phyloP scores from a whole-genome alignment of 2,329 filamentous ascomycete species.

The Ascochyta lentis region DNA sequence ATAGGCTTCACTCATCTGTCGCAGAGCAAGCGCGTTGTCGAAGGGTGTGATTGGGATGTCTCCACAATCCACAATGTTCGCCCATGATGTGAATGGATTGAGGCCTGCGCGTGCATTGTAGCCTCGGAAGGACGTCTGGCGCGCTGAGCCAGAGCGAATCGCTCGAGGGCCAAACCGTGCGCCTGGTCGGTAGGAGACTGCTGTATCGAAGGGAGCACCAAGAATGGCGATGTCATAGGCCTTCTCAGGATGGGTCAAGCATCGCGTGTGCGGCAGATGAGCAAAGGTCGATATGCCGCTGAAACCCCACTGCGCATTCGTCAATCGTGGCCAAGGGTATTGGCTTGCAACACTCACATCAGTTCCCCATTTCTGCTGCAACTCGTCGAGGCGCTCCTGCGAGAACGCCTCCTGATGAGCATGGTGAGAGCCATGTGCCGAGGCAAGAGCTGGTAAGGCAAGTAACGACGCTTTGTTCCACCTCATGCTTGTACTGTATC shows the following conservation, averaged over 20 bases:
- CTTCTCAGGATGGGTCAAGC: constrained; percentile 54
- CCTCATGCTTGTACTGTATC: constrained; percentile 3
- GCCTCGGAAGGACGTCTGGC: constrained; percentile 79
- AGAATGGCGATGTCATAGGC: constrained; percentile 58
- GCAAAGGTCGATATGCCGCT: constrained; percentile 69
- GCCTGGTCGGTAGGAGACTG: constrained; percentile 53
- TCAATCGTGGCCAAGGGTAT: constrained; percentile 8
- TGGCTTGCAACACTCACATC: constrained; percentile 36
- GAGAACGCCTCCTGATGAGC: constrained; percentile 39
- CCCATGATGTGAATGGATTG: constrained; percentile 84
- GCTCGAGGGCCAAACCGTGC: constrained; percentile 83
- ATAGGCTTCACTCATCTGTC: constrained; percentile 85
- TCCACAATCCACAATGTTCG: constrained; percentile 83
- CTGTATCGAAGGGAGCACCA: constrained; percentile 59
- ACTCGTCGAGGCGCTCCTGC: constrained; percentile 39
- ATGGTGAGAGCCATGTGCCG: constrained; percentile 28
- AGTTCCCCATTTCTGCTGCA: constrained; percentile 51
- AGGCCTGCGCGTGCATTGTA: constrained; percentile 83
- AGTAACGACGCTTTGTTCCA: constrained; percentile 9
- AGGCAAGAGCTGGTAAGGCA: constrained; percentile 8
- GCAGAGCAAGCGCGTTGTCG: constrained; percentile 80
- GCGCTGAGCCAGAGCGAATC: constrained; percentile 81
- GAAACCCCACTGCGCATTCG: constrained; percentile 64
- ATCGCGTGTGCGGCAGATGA: constrained; percentile 56
- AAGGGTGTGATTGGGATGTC: constrained; percentile 88